Evolutionary conservation across 2,329 filamentous ascomycete species (phyloP).

Genomic region (Didymella sp.): DNA sequence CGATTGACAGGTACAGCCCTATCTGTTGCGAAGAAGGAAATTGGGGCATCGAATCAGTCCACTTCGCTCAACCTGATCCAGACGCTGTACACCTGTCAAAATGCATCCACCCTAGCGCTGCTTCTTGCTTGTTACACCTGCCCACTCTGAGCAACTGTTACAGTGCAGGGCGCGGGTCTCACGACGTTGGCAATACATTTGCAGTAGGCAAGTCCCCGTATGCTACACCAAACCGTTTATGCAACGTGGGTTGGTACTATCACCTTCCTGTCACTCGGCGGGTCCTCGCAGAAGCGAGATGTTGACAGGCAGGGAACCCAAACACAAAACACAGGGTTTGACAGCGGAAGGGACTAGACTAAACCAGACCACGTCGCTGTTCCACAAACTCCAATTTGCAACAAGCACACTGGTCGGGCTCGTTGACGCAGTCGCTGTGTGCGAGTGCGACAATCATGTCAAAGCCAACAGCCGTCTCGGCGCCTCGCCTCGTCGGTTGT

Average conservation of each 20-base stretch:
- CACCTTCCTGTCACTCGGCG: slow-evolving; percentile 23
- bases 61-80: slow-evolving; percentile 28
- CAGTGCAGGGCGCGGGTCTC: slow-evolving; percentile 42
- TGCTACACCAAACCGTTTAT: slow-evolving; percentile 23
- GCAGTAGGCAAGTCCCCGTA: slow-evolving; percentile 29
- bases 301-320: slow-evolving; percentile 40
- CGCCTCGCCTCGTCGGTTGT: slow-evolving; percentile 32
- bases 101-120: slow-evolving; percentile 38
- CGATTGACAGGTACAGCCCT: slow-evolving; percentile 19
- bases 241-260: slow-evolving; percentile 43
- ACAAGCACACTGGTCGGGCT: slow-evolving; percentile 1
- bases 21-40: slow-evolving; percentile 26
- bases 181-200: slow-evolving; percentile 33
- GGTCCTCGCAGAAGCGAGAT: slow-evolving; percentile 36
- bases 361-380: slow-evolving; percentile 38
- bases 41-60: slow-evolving; percentile 25
- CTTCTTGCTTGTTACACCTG: slow-evolving; percentile 33
- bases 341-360: slow-evolving; percentile 41
- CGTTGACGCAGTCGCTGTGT: slow-evolving; percentile 24
- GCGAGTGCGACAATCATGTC: slow-evolving; percentile 40
- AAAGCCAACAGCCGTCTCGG: slow-evolving; percentile 38
- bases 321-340: slow-evolving; percentile 25
- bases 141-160: slow-evolving; percentile 41
- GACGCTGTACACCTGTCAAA: slow-evolving; percentile 36
- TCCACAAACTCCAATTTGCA: slow-evolving; percentile 21